phyloP scores from a whole-genome alignment of 768 basidiomycete genomes.

The Dendrothele bispora region DNA sequence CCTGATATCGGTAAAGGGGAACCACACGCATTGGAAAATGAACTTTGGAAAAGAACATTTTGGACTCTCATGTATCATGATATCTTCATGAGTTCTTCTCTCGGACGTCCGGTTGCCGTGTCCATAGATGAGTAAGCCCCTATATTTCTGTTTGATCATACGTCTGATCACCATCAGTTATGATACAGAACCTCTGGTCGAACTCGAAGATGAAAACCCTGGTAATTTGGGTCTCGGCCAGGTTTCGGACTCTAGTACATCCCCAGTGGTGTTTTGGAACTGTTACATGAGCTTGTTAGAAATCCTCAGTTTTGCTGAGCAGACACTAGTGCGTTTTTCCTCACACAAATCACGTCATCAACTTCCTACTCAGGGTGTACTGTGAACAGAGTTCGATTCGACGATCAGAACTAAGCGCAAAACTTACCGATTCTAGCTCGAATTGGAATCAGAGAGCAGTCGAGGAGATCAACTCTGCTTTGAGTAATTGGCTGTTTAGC shows the following conservation, averaged over 20 bases:
- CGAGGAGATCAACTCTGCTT: slow-evolving; percentile 38
- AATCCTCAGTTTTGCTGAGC: slow-evolving; percentile 46
- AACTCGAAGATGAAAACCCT: slow-evolving; percentile 64
- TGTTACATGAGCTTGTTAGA: slow-evolving; percentile 41
- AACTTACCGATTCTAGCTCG: too few relatives aligned
- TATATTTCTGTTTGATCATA: slow-evolving; percentile 40
- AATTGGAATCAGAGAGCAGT: slow-evolving; percentile 2
- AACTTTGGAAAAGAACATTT: slow-evolving; percentile 73
- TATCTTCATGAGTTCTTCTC: slow-evolving; percentile 27
- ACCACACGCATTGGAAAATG: slow-evolving; percentile 53
- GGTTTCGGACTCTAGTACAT: slow-evolving; percentile 35
- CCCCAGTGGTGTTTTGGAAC: slow-evolving; percentile 32
- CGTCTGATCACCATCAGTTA: slow-evolving; percentile 36
- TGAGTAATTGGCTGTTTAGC: slow-evolving; percentile 59
- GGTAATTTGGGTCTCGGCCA: slow-evolving; percentile 49
- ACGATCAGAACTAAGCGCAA: too few relatives aligned
- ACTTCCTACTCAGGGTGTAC: too few relatives aligned
- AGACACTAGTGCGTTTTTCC: too few relatives aligned
- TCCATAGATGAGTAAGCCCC: too few relatives aligned
- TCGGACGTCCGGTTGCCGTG: too few relatives aligned
- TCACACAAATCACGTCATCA: too few relatives aligned
- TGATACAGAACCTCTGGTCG: slow-evolving; percentile 51
- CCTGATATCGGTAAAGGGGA: slow-evolving; percentile 30
- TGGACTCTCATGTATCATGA: slow-evolving; percentile 38
- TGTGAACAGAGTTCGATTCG: too few relatives aligned